Evolutionary conservation across 768 basidiomycete species (phyloP).

Genomic region (Termitomyces sp.): DNA sequence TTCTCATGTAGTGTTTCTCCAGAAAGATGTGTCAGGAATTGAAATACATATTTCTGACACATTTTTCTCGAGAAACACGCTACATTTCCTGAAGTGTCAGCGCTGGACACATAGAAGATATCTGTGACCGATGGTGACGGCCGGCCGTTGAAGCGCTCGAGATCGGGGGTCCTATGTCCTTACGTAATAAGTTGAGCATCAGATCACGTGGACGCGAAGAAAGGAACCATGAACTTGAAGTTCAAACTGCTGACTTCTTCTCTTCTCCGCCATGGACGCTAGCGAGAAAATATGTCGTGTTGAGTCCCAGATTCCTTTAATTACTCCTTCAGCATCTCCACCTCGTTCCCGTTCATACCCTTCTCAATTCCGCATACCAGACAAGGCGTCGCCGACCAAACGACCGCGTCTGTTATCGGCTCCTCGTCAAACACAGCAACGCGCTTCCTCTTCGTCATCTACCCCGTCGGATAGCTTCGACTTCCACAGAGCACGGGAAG

Average conservation of each 20-base stretch:
- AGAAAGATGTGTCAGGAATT: too few relatives aligned
- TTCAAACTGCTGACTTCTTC: too few relatives aligned
- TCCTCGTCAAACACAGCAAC: slow-evolving; percentile 26
- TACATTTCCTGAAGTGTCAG: too few relatives aligned
- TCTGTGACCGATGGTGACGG: too few relatives aligned
- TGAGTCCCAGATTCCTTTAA: slow-evolving; percentile 23
- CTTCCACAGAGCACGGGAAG: slow-evolving; percentile 50
- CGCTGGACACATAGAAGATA: too few relatives aligned
- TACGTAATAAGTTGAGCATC: too few relatives aligned
- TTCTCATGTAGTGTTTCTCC: too few relatives aligned
- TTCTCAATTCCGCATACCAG: slow-evolving; percentile 19
- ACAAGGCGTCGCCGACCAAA: slow-evolving; percentile 39
- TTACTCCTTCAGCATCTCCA: slow-evolving; percentile 51
- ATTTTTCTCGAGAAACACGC: too few relatives aligned
- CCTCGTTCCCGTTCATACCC: slow-evolving; percentile 24
- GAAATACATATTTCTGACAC: too few relatives aligned
- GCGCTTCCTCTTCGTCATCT: slow-evolving; percentile 24
- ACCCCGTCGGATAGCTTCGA: slow-evolving; percentile 24
- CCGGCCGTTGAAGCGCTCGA: too few relatives aligned
- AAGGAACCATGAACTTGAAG: too few relatives aligned
- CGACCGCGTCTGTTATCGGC: slow-evolving; percentile 42
- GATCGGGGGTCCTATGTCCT: too few relatives aligned
- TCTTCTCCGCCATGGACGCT: slow-evolving; percentile 3
- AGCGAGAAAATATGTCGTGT: neutral
- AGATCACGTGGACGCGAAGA: neutral